Evolutionary conservation across 768 basidiomycete genomes (phyloP), one percentile per base, ranked within the genome.

Genomic region (Russula sp.): DNA sequence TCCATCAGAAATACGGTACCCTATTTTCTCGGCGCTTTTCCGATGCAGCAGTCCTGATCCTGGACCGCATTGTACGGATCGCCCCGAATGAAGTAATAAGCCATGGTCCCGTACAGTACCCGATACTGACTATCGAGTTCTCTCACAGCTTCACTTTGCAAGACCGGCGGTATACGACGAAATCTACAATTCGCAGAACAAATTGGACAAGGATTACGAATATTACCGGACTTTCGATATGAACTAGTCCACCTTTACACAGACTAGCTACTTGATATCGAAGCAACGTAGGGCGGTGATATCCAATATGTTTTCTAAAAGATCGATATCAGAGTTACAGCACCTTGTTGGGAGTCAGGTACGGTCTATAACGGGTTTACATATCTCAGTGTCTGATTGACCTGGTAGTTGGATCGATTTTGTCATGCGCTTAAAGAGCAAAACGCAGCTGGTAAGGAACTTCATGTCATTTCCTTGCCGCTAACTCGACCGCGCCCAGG

Each of bases 211-310:
- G 63, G 78, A 80, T 20, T 67, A 74, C 24, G 36, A 51, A 5
- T 75, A 77, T 54, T 80, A 80, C 59, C 59, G 62, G 22, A 74
- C 72, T 55, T 80, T 80, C 66, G 74, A 73, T 9, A 70, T 71
- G 18, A 68, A 72, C 26, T 69, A 71, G 22, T 76, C 78, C 5
- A 71, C 75, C 1, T 78, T 80, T 52, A 73, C 75, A 24, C 70
- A 75, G 9, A 72, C 73, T 16, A 72, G 77, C 59, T 76, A 76
- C n/a, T 69, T 67, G 6, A 71, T 72, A 32, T 72, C 77, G 22
- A 78, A 72, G 49, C 64, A 62, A 11, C 67, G 75, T 10, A 73
- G 77, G 50, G 72, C 71, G 1, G 56, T 76, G 40, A 59, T 80
- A 46, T 69, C 69, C 46, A 73, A 74, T 36, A 72, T 78, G n/a